phyloP scores from a whole-genome alignment of 2,329 filamentous ascomycete species.

The Didymella pomorum region DNA sequence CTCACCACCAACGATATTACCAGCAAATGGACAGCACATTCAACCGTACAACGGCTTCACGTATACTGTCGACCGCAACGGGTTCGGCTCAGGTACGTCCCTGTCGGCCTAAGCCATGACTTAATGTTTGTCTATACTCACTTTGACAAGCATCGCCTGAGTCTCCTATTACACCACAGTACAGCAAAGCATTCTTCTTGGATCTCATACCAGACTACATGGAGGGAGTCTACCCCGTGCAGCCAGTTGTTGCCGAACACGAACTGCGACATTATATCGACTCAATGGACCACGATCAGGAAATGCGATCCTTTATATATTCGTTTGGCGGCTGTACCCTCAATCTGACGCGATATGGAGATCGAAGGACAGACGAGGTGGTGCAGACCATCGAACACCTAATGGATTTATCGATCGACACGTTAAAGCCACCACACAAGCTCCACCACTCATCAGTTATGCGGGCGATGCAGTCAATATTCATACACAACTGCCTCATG shows the following conservation, averaged over 20 bases:
- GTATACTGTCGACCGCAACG: conserved; percentile 27
- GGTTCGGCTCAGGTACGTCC: conserved; percentile 32
- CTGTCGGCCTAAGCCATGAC: neutral
- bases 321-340: conserved; percentile 58
- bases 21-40: conserved; percentile 26
- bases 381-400: conserved; percentile 44
- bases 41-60: conserved; percentile 24
- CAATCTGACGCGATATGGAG: conserved; percentile 51
- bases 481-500: conserved; percentile 63
- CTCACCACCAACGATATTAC: conserved; percentile 39
- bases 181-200: conserved; percentile 49
- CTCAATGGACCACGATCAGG: conserved; percentile 51
- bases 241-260: conserved; percentile 55
- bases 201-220: conserved; percentile 57
- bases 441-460: conserved; percentile 56
- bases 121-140: neutral
- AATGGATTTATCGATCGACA: conserved; percentile 48
- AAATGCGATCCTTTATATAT: conserved; percentile 55
- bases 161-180: conserved; percentile 30
- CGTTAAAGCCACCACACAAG: conserved; percentile 49
- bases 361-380: conserved; percentile 44
- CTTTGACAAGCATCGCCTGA: conserved; percentile 24
- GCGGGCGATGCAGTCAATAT: conserved; percentile 61
- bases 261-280: conserved; percentile 50
- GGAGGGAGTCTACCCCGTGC: conserved; percentile 57